Conservation (phyloP, 768 basidiomycete species). For the Sporobolomyces pararoseus region DNA sequence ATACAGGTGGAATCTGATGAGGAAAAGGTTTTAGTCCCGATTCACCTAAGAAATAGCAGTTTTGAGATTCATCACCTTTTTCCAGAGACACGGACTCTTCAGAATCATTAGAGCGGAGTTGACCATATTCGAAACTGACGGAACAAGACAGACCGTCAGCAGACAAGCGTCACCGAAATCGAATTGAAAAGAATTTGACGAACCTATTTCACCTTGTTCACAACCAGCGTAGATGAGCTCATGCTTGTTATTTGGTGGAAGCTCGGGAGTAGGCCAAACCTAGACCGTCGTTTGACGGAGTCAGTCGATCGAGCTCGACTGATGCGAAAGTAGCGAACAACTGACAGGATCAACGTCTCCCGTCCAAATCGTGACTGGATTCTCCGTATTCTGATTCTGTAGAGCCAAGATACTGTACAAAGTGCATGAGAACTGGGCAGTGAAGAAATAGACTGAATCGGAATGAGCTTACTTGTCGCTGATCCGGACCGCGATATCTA, state of each 20-base stretch:
- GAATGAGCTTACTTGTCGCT: conserved; percentile 30
- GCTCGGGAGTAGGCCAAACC: conserved; percentile 21
- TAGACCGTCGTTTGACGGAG: not conserved
- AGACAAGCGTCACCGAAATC: too few species aligned
- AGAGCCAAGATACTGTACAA: conserved; percentile 31
- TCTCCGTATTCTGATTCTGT: conserved; percentile 23
- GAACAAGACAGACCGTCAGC: too few species aligned
- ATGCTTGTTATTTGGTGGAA: not conserved
- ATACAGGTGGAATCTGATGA: conserved; percentile 15
- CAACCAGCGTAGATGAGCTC: conserved; percentile 31
- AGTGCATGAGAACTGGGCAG: not conserved
- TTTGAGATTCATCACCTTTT: not conserved
- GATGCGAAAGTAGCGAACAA: not conserved
- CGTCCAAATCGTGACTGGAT: conserved; percentile 25
- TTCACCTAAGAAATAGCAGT: too few species aligned
- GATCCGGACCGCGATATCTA: conserved; percentile 23
- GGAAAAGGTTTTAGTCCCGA: too few species aligned
- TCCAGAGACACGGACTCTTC: conserved; percentile 35
- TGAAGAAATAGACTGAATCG: not conserved
- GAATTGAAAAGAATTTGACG: not conserved
- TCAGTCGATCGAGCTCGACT: not conserved
- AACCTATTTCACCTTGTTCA: conserved; percentile 29
- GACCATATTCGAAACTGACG: conserved; percentile 26
- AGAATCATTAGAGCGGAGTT: conserved; percentile 27
- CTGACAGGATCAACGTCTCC: conserved; percentile 25